A percentile compares a stretch with the other conserved stretches of the same genome.
Evolutionary conservation across 202 grass and related monocot genomes (phyloP).

Genomic region (Dendrocalamus latiflorus): DNA sequence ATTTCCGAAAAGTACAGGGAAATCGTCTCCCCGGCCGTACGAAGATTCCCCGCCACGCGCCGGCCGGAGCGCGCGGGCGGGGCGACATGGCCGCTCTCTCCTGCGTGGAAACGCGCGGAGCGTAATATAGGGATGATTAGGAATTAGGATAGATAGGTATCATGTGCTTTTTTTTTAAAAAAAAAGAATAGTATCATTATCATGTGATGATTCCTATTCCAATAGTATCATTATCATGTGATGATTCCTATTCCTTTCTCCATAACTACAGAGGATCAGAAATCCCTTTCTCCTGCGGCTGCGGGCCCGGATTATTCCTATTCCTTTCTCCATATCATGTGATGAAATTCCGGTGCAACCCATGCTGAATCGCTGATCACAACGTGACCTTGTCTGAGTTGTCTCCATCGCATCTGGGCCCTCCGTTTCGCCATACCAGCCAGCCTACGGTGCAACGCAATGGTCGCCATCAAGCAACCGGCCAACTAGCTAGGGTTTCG

Average conservation of each 20-base stretch:
- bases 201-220: too few species aligned
- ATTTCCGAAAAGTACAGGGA: too few species aligned
- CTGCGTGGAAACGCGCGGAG: too few species aligned
- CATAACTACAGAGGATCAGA: background rate
- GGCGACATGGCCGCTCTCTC: too few species aligned
- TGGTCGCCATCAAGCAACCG: constrained; percentile 26
- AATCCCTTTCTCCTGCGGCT: background rate
- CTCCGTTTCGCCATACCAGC: background rate
- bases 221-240: background rate
- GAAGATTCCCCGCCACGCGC: too few species aligned
- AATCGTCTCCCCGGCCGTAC: too few species aligned
- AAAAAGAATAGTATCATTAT: too few species aligned
- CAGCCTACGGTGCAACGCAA: background rate
- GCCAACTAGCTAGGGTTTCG: constrained; percentile 13
- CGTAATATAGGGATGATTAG: too few species aligned
- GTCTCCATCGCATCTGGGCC: constrained; percentile 13
- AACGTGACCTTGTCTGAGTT: constrained; percentile 4
- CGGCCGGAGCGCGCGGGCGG: too few species aligned
- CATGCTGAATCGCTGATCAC: constrained; percentile 13
- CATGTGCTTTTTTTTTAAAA: too few species aligned
- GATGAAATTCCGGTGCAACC: background rate
- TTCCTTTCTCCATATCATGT: too few species aligned
- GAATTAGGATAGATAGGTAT: too few species aligned
- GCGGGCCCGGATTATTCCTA: background rate
- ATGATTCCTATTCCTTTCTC: constrained; percentile 4